Evolutionary conservation across 2,329 filamentous ascomycete genomes (phyloP).

Genomic region (Trichoderma sp.): DNA sequence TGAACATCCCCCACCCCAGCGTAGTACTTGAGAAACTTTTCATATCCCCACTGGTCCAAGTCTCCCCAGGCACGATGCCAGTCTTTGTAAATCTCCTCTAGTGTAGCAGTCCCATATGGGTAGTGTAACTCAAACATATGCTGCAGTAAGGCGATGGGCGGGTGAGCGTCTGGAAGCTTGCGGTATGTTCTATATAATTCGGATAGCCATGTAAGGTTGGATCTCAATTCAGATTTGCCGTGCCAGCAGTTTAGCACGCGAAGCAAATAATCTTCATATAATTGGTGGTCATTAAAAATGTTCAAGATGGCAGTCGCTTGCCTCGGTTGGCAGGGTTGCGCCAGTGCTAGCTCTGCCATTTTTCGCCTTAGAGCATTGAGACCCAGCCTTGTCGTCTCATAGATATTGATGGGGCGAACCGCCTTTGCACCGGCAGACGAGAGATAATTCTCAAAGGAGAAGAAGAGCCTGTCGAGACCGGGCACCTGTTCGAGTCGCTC

Average conservation of each 20-base stretch:
- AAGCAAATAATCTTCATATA: constrained; percentile 52
- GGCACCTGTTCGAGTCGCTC: constrained; percentile 36
- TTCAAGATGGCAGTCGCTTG: constrained; percentile 47
- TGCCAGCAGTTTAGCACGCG: constrained; percentile 39
- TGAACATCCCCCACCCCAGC: constrained; percentile 53
- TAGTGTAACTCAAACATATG: constrained; percentile 51
- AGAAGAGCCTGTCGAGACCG: constrained; percentile 39
- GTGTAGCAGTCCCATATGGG: constrained; percentile 44
- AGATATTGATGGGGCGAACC: constrained; percentile 34
- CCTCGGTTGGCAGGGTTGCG: constrained; percentile 41
- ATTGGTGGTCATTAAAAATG: constrained; percentile 43
- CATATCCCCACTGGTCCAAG: constrained; percentile 51
- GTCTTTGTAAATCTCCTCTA: constrained; percentile 54
- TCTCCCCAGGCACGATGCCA: constrained; percentile 49
- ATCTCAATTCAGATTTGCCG: constrained; percentile 37
- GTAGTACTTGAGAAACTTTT: constrained; percentile 55
- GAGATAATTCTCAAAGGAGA: constrained; percentile 43
- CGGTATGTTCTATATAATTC: constrained; percentile 54
- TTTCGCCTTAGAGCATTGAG: constrained; percentile 39
- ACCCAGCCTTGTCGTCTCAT: constrained; percentile 32
- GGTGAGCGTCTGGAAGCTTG: constrained; percentile 44
- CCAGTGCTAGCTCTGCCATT: constrained; percentile 41
- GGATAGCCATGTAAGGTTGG: constrained; percentile 41
- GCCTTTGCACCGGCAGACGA: constrained; percentile 35
- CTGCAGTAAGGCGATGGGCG: constrained; percentile 47